A percentile compares a stretch with the other conserved stretches of the same genome.
These are phyloP conservation scores for Dothiorella sarmentorum DNA, from an alignment of 2,329 filamentous ascomycete genomes.

Conservation along the genomic window DNA sequence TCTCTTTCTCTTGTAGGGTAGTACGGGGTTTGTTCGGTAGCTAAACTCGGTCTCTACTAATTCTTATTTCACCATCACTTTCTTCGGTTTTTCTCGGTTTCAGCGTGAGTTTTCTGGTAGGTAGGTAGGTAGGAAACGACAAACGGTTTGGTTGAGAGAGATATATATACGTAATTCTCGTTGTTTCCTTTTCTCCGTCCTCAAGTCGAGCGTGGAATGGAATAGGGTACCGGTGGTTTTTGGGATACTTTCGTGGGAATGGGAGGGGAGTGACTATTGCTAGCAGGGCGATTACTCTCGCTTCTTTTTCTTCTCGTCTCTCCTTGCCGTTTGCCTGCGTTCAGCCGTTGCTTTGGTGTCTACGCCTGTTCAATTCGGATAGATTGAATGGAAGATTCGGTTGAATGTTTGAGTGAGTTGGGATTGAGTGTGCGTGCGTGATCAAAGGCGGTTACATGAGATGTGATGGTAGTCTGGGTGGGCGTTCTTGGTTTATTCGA, in stretches of 20 bases:
- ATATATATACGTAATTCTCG: background rate
- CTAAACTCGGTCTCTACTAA: background rate
- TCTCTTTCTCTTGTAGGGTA: no score
- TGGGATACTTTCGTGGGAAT: background rate
- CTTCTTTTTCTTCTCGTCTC: no score
- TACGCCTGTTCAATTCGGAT: background rate
- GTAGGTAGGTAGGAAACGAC: background rate
- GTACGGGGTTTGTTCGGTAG: no score
- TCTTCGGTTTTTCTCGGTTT: background rate
- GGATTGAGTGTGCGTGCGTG: no score
- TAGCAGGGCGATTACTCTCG: no score
- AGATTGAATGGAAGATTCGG: background rate
- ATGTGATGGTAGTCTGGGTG: no score
- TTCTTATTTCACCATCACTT: background rate
- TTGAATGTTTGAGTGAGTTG: no score
- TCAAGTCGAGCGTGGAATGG: background rate
- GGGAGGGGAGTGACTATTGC: background rate
- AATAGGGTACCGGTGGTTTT: background rate
- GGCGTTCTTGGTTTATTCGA: no score
- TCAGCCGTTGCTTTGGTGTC: background rate
- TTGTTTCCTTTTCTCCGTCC: no score
- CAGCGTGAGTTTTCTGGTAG: background rate
- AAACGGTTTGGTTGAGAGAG: background rate
- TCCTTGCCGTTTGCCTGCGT: background rate
- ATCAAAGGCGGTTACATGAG: no score